Evolutionary conservation across 345 rosid species (phyloP).

Genomic region (Aquilaria malaccensis): DNA sequence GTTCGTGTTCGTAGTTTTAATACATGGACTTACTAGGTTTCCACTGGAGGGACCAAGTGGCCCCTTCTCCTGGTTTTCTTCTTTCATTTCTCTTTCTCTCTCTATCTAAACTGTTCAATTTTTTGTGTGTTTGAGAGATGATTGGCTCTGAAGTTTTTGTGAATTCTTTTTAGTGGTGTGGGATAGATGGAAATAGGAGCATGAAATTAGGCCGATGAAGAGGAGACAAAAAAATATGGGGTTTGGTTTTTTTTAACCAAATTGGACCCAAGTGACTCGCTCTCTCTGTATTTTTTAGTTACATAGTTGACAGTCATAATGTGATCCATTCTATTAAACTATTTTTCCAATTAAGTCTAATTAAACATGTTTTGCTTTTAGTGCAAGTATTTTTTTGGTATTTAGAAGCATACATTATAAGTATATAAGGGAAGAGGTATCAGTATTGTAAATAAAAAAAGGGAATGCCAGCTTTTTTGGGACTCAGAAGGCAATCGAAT

Average conservation of each 20-base stretch:
- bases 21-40: slow-evolving; percentile 54
- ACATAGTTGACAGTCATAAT: slow-evolving; percentile 8
- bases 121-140: slow-evolving; percentile 5
- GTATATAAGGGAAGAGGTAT: too few relatives aligned
- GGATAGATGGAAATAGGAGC: slow-evolving; percentile 29
- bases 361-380: too few relatives aligned
- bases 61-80: slow-evolving; percentile 39
- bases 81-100: slow-evolving; percentile 41
- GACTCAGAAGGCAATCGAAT: too few relatives aligned
- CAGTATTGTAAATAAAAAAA: too few relatives aligned
- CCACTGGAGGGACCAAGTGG: slow-evolving; percentile 16
- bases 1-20: slow-evolving; percentile 15
- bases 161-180: background rate
- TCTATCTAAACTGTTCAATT: too few relatives aligned
- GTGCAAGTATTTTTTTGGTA: too few relatives aligned
- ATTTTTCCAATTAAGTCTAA: background rate
- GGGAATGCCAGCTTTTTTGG: too few relatives aligned
- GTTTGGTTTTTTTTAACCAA: slow-evolving; percentile 15
- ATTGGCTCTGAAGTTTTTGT: slow-evolving; percentile 10
- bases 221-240: slow-evolving; percentile 11
- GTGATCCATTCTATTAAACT: background rate
- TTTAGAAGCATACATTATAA: too few relatives aligned
- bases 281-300: slow-evolving; percentile 13
- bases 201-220: slow-evolving; percentile 34
- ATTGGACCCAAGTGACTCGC: slow-evolving; percentile 27